Percentiles rank a stretch among this genome's conserved stretches.
Evolutionary conservation across 495 filamentous ascomycete genomes (phyloP).

Genomic region (Neurospora sp.): DNA sequence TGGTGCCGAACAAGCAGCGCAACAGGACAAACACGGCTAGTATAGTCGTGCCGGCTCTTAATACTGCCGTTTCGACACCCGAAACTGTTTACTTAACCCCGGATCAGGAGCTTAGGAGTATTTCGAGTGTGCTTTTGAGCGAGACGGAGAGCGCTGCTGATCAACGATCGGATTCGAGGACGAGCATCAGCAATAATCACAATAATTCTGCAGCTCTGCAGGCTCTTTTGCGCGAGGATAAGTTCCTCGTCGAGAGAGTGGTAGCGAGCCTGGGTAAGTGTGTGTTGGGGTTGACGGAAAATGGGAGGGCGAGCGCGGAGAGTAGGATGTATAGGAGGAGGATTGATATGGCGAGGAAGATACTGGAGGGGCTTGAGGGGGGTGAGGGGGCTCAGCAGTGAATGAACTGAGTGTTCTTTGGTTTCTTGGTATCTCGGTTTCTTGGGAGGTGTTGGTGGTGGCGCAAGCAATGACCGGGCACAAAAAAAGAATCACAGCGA

Average conservation of each 20-base stretch:
- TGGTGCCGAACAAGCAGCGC: constrained; percentile 33
- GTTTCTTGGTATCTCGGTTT: neutral
- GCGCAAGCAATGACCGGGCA: neutral
- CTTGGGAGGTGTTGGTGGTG: neutral
- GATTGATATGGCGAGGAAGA: constrained; percentile 61
- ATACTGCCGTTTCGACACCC: constrained; percentile 31
- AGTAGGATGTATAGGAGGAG: constrained; percentile 53
- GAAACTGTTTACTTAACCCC: constrained; percentile 17
- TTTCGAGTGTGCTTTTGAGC: constrained; percentile 29
- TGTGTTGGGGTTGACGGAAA: constrained; percentile 57
- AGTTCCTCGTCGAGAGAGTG: constrained; percentile 64
- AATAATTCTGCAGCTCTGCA: constrained; percentile 26
- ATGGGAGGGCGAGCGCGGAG: constrained; percentile 47
- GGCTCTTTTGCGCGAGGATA: constrained; percentile 56
- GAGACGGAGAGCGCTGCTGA: constrained; percentile 27
- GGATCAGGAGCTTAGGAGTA: constrained; percentile 27
- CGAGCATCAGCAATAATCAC: constrained; percentile 15
- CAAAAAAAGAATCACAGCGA: neutral
- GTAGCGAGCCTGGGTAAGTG: constrained; percentile 64
- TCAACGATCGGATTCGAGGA: neutral
- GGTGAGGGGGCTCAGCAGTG: neutral
- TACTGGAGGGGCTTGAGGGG: constrained; percentile 51
- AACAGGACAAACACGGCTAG: constrained; percentile 12
- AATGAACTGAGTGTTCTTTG: neutral
- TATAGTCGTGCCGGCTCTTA: constrained; percentile 4